These are phyloP conservation scores for Ophiosphaerella narmari DNA, from an alignment of 2,329 filamentous ascomycete species.

Conservation along the genomic window DNA sequence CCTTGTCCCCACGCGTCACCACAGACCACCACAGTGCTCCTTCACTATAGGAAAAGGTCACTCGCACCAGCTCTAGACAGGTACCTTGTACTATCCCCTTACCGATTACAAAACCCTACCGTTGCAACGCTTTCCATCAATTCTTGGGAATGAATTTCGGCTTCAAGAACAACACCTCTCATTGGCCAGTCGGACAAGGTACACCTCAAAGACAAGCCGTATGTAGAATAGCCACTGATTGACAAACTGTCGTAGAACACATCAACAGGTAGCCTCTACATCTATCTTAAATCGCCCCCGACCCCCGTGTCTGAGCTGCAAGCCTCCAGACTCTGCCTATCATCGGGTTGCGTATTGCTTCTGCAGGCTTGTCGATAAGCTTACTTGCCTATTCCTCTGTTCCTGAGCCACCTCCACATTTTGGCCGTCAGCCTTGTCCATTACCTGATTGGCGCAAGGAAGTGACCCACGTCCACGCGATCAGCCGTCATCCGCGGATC, in stretches of 20 bases:
- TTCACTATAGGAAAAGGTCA: constrained; percentile 16
- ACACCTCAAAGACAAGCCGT: background rate
- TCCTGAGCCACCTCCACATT: constrained; percentile 23
- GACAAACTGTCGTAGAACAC: constrained; percentile 32
- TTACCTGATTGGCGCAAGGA: constrained; percentile 34
- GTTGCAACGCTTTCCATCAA: background rate
- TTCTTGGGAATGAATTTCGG: constrained; percentile 46
- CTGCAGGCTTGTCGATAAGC: constrained; percentile 27
- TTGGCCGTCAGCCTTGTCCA: constrained; percentile 35
- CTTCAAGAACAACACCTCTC: constrained; percentile 48
- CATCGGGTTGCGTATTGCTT: constrained; percentile 32
- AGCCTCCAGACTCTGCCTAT: constrained; percentile 18
- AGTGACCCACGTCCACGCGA: constrained; percentile 34
- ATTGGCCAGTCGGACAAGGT: constrained; percentile 52
- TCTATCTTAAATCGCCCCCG: constrained; percentile 2
- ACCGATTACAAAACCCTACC: constrained; percentile 5
- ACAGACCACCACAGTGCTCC: constrained; percentile 28
- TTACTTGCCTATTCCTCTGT: constrained; percentile 31
- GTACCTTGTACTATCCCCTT: constrained; percentile 6
- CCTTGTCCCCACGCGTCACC: constrained; percentile 36
- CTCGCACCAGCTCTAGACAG: constrained; percentile 17
- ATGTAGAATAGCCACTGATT: constrained; percentile 6
- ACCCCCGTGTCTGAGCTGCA: constrained; percentile 24
- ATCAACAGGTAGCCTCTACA: constrained; percentile 44
- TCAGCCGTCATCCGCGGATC: constrained; percentile 25